A percentile compares a stretch with the other conserved stretches of the same genome.
These are phyloP conservation scores for Hymenotorrendiella dingleyae DNA, from an alignment of 2,329 filamentous ascomycete species.

Conservation along the genomic window DNA sequence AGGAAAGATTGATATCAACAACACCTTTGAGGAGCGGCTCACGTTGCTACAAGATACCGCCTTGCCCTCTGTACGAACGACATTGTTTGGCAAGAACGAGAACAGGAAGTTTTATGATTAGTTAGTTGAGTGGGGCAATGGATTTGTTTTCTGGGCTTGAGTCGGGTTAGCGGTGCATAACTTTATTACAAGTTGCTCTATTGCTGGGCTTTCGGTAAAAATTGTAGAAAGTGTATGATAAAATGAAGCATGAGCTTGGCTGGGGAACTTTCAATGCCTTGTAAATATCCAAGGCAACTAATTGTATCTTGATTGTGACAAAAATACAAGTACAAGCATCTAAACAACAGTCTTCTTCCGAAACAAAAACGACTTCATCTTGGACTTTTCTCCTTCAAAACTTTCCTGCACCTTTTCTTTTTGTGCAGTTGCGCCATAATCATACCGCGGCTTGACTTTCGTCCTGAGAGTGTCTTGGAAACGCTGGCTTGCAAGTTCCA, in stretches of 20 bases:
- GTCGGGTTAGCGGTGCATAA: conserved; percentile 4
- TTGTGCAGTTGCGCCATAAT: no score
- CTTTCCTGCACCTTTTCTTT: conserved; percentile 31
- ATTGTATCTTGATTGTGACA: no score
- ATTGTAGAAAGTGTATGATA: conserved; percentile 31
- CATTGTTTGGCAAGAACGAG: conserved; percentile 87
- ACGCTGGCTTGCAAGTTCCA: conserved; percentile 71
- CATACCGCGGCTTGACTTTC: conserved; percentile 61
- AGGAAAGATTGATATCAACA: conserved; percentile 97
- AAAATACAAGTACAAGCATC: no score
- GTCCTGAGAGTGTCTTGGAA: conserved; percentile 66
- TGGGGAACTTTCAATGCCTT: no score
- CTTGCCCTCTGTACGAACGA: conserved; percentile 76
- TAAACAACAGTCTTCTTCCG: conserved; percentile 4
- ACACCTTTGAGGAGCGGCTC: conserved; percentile 91
- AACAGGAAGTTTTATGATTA: conserved; percentile 96
- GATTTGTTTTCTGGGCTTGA: conserved; percentile 8
- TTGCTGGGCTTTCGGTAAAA: conserved; percentile 15
- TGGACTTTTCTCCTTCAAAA: conserved; percentile 26
- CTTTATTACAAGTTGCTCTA: conserved; percentile 15
- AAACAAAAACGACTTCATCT: conserved; percentile 24
- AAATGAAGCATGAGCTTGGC: conserved; percentile 17
- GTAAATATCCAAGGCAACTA: no score
- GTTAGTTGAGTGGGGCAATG: conserved; percentile 16
- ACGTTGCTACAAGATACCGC: conserved; percentile 77